These are phyloP conservation scores for Brachypodium distachyon DNA, from an alignment of 202 grass and related monocot species.

Conservation along the genomic window DNA sequence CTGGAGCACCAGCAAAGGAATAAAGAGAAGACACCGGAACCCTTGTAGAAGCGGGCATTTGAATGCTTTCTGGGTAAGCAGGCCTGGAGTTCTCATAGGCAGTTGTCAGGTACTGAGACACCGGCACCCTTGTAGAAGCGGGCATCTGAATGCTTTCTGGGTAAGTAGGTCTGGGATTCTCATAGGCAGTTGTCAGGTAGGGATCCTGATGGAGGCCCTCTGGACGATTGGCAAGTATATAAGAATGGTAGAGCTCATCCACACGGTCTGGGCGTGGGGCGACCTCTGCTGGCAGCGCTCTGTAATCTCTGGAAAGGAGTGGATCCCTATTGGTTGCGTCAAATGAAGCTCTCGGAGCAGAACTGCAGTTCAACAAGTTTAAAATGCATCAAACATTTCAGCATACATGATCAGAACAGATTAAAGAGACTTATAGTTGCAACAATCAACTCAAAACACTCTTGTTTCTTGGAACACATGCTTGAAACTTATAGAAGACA, in stretches of 20 bases:
- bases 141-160: constrained; percentile 21
- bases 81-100: background rate
- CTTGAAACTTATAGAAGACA: background rate
- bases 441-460: background rate
- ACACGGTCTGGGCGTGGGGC: constrained; percentile 1
- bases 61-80: constrained; percentile 16
- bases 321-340: constrained; percentile 11
- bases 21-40: constrained; percentile 38
- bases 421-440: background rate
- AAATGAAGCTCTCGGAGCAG: background rate
- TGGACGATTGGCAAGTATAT: constrained; percentile 15
- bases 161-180: constrained; percentile 3
- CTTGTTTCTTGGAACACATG: background rate
- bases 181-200: background rate
- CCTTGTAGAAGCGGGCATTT: constrained; percentile 24
- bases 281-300: constrained; percentile 5
- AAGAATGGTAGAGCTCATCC: constrained; percentile 42
- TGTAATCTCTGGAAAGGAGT: constrained; percentile 28
- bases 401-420: background rate
- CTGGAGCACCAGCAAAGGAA: constrained; percentile 34
- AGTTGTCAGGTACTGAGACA: constrained; percentile 10
- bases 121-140: constrained; percentile 17
- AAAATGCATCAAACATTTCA: background rate
- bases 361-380: constrained; percentile 5
- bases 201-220: constrained; percentile 10